Evolutionary conservation across 306 rosid species (phyloP).

Genomic region (Pterocarpus macrocarpus): DNA sequence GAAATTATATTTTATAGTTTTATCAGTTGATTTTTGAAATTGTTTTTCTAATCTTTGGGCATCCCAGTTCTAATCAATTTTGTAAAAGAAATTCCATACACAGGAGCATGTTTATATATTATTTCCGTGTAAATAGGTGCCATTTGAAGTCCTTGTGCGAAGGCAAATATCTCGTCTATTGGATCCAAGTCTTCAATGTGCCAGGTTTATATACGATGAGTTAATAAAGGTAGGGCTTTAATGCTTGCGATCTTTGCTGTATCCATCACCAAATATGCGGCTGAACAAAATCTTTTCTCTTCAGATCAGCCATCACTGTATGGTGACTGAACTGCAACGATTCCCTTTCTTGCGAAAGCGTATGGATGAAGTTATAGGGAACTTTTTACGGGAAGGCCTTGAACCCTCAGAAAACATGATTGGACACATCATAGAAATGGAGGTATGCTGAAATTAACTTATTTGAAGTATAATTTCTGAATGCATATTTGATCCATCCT

Average conservation of each 20-base stretch:
- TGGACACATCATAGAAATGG: constrained; percentile 93
- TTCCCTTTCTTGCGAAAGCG: constrained; percentile 92
- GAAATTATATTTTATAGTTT: constrained; percentile 11
- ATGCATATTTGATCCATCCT: constrained; percentile 27
- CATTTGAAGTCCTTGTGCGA: constrained; percentile 94
- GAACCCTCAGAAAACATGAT: constrained; percentile 94
- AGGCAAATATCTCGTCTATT: constrained; percentile 91
- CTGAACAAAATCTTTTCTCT: constrained; percentile 39
- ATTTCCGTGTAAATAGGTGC: constrained; percentile 66
- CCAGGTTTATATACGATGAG: constrained; percentile 96
- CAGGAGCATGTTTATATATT: constrained; percentile 32
- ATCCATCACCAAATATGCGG: constrained; percentile 14
- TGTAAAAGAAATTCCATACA: not conserved
- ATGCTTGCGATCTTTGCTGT: constrained; percentile 32
- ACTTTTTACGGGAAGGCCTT: constrained; percentile 92
- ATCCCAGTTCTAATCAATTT: not conserved
- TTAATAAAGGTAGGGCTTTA: constrained; percentile 71
- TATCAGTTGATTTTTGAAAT: not conserved
- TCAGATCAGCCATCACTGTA: constrained; percentile 94
- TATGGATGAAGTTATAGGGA: constrained; percentile 95
- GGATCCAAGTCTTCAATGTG: constrained; percentile 99
- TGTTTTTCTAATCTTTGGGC: not conserved
- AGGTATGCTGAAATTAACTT: constrained; percentile 63
- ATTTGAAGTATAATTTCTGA: not conserved
- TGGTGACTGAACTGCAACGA: constrained; percentile 88